Percentiles rank a stretch among this genome's conserved stretches.
Conservation (phyloP, 139 green algal genomes). For the Tetradesmus lagerheimii region DNA sequence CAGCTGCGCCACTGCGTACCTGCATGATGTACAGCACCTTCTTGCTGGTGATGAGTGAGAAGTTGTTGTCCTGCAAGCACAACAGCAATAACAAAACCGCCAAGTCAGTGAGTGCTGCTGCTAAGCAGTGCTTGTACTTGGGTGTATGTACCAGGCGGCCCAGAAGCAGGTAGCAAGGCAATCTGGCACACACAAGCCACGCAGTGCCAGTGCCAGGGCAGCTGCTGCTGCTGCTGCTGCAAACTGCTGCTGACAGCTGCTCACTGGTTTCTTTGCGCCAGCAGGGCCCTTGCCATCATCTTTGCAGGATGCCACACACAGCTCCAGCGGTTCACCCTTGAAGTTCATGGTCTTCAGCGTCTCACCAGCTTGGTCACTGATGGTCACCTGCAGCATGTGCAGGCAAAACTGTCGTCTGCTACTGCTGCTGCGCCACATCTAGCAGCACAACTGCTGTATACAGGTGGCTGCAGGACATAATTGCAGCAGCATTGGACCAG, state of each 20-base stretch:
- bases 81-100: background rate
- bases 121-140: too few species aligned
- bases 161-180: too few species aligned
- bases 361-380: slow-evolving; percentile 38
- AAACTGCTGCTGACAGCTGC: background rate
- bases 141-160: too few species aligned
- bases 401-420: too few species aligned
- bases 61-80: slow-evolving; percentile 1
- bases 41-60: slow-evolving; percentile 45
- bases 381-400: slow-evolving; percentile 23
- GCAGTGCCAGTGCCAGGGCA: too few species aligned
- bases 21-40: slow-evolving; percentile 49
- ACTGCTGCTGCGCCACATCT: too few species aligned
- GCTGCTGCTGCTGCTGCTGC: background rate
- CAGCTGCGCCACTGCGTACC: background rate
- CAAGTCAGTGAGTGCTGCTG: background rate
- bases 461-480: too few species aligned
- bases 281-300: slow-evolving; percentile 8
- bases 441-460: too few species aligned
- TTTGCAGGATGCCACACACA: slow-evolving; percentile 25
- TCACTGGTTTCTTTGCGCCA: background rate
- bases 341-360: slow-evolving; percentile 24
- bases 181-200: too few species aligned
- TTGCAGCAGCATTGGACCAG: too few species aligned
- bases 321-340: slow-evolving; percentile 45